Conservation (phyloP, 495 filamentous ascomycete species). For the Jackrogersella multiformis region DNA sequence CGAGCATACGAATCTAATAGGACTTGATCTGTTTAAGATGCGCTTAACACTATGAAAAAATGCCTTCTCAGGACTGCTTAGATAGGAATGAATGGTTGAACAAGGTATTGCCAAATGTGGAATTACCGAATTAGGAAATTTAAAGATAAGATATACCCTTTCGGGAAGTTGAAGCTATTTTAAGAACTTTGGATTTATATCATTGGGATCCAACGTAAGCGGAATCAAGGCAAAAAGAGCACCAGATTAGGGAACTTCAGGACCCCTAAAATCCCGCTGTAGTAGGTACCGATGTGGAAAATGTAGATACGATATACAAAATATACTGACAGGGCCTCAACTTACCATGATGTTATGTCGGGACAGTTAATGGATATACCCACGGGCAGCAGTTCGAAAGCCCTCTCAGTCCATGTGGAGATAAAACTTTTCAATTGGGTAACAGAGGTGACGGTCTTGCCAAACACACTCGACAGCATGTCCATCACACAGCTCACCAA, state of each 20-base stretch:
- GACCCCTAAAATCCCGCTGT: background rate
- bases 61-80: background rate
- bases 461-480: constrained; percentile 4
- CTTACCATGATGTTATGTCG: background rate
- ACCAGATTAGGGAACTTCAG: constrained; percentile 2
- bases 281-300: background rate
- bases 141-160: background rate
- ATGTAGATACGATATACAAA: constrained; percentile 5
- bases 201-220: constrained; percentile 2
- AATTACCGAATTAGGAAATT: constrained; percentile 8
- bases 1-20: background rate
- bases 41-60: too few relatives aligned
- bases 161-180: background rate
- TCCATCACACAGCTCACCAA: background rate
- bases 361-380: constrained; percentile 3
- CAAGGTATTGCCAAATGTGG: background rate
- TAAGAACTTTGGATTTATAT: background rate
- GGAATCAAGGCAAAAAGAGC: background rate
- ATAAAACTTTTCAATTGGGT: constrained; percentile 13
- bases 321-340: background rate
- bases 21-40: background rate
- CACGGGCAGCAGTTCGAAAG: background rate
- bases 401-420: constrained; percentile 4
- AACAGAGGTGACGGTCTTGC: constrained; percentile 6
- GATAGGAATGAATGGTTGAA: background rate